Base-by-base conservation (phyloP, 495 filamentous ascomycete species). In the Aspergillus sclerotioniger region DNA sequence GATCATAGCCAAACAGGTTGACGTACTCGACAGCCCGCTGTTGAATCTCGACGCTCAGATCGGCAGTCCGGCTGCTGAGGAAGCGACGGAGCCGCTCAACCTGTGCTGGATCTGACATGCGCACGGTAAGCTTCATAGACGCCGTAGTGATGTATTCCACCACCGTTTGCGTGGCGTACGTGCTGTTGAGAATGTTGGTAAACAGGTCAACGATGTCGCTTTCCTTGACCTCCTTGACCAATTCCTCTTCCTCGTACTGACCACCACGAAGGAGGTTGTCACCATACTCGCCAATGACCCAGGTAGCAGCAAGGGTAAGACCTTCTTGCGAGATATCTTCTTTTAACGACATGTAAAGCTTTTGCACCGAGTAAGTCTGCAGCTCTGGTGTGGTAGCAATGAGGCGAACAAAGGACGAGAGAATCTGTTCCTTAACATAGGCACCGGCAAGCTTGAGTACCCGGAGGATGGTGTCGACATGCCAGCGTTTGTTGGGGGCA, bases 311-410 rank as follows among this genome's bases (percentile, higher is more conserved):
- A 29, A 97, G 81, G 10, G 90, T 96, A 54, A 98, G 78, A 61
- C 91, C 93, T 70, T 98, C 95, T 67, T 98, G 95, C 10, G 92
- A 96, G 62, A 98, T 96, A 61, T 98, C 94, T 37, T 93, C 91
- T 76, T 93, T 96, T 56, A 98, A 73, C 39, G 87, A 85, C 6
- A 88, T 75, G 72, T 96, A 98, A 10, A 98, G 79, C 73, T 98
- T 98, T 68, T 96, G 94, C 4, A 90, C 93, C 12, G 91, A 93
- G 71, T 98, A 98, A 2, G 91, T 96, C 69, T 98, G 94, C 52
- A 98, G 73, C 56, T 98, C 95, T 1, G 93, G 87, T 0, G 91
- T 94, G 2, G 93, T 98, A 3, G 94, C 94, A 57, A 98, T 93
- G 8, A 98, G 84, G 39, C 94, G 89, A 54, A 98, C 87, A 67